A percentile compares a stretch with the other conserved stretches of the same genome.
Evolutionary conservation across 1,284 basidiomycete genomes (phyloP).

Genomic region (Tilletia walkeri): DNA sequence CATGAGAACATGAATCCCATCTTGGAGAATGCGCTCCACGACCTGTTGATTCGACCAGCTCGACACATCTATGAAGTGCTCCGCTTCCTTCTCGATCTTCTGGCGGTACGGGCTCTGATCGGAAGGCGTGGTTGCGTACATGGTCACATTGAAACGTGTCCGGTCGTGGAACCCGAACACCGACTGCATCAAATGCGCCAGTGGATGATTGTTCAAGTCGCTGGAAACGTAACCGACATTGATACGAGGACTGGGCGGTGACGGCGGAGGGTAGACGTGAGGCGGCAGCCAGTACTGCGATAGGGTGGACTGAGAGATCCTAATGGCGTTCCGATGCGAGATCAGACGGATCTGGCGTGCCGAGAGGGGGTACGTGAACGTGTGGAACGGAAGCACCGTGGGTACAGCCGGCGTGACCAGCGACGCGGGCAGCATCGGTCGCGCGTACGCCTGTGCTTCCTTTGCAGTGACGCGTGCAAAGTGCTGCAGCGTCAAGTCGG

Average conservation of each 20-base stretch:
- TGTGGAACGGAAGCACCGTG: constrained; percentile 65
- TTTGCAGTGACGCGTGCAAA: constrained; percentile 2
- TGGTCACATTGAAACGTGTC: constrained; percentile 60
- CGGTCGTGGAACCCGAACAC: constrained; percentile 64
- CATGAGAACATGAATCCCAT: constrained; percentile 65
- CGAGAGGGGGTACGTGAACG: constrained; percentile 65
- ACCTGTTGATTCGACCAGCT: constrained; percentile 59
- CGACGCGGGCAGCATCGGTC: constrained; percentile 56
- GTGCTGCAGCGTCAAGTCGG: not conserved
- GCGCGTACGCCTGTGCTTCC: constrained; percentile 39
- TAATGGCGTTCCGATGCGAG: constrained; percentile 64
- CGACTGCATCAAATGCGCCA: constrained; percentile 67
- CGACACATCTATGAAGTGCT: constrained; percentile 63
- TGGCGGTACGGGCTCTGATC: constrained; percentile 63
- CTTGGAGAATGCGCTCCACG: constrained; percentile 60
- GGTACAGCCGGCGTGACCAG: constrained; percentile 60
- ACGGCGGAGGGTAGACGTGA: constrained; percentile 63
- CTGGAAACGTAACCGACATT: constrained; percentile 66
- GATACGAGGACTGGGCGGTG: constrained; percentile 60
- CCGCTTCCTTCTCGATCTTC: constrained; percentile 61
- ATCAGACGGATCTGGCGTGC: constrained; percentile 63
- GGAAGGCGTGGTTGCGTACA: constrained; percentile 63
- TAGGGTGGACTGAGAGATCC: constrained; percentile 62
- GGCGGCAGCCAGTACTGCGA: constrained; percentile 62
- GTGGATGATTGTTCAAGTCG: constrained; percentile 67